Base-by-base conservation (phyloP, 805 yeast species). In the Candida insectalens region DNA sequence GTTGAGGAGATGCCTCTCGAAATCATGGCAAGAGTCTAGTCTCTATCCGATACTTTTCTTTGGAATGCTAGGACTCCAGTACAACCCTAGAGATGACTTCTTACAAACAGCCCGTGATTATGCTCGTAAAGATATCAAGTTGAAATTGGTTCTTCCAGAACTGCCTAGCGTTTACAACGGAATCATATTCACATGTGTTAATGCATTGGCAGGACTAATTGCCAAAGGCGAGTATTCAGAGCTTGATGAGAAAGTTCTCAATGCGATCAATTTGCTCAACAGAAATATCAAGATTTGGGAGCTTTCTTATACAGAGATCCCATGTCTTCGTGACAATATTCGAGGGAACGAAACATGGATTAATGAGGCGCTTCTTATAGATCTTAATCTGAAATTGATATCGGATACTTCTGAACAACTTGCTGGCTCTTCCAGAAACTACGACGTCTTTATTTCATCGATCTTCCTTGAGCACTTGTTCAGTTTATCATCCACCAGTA, bases 21-120 rank as follows among this genome's bases (percentile, higher is more conserved):
- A 53, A 29, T 63, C 69, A 63, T 72, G 78, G 74, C 40, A 46
- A 17, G 65, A 70, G 42, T 63, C 66, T 38, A 63, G 63, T 26
- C 49, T 76, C 4, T 44, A 65, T 8, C 46, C 65, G 22, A 43
- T 59, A 7, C 42, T 71, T 9, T 60, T 70, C 44, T 47, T 67
- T 33, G 66, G 73, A 5, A 57, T 67, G 12, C 62, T 72, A 59
- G 73, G 75, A 2, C 49, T 60, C 12, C 61, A 58, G 7, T 58
- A 56, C 23, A n/a, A n/a, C n/a, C n/a, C n/a, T n/a, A n/a, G n/a
- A n/a, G n/a, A n/a, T n/a, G n/a, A n/a, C n/a, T n/a, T n/a, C n/a
- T n/a, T n/a, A n/a, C n/a, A n/a, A n/a, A n/a, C n/a, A n/a, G n/a
- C n/a, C n/a, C n/a, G n/a, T n/a, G n/a, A n/a, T n/a, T n/a, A n/a